These are phyloP conservation scores for Neurospora tetrasperma DNA, from an alignment of 495 filamentous ascomycete species.

Conservation along the genomic window DNA sequence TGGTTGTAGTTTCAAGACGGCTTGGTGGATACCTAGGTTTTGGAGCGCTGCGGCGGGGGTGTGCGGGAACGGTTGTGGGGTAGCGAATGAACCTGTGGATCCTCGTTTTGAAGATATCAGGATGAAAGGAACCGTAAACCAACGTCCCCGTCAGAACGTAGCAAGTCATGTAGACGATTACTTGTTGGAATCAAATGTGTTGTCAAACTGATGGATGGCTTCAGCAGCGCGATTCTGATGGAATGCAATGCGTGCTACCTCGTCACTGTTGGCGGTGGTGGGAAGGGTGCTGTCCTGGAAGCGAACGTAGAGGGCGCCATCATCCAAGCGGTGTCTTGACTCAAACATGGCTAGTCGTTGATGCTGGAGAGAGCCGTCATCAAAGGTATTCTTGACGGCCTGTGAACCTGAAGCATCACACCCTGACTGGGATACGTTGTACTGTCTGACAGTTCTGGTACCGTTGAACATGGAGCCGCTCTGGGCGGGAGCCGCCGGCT, in stretches of 20 bases:
- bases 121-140: neutral
- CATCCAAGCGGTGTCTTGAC: neutral
- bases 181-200: neutral
- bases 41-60: neutral
- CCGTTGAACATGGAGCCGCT: neutral
- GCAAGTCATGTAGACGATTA: fast-evolving
- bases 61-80: neutral
- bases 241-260: neutral
- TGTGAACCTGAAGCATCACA: neutral
- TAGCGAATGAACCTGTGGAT: neutral
- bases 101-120: neutral
- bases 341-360: neutral
- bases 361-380: neutral
- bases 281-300: neutral
- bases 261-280: neutral
- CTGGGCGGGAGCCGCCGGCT: neutral
- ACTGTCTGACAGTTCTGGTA: neutral
- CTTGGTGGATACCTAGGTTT: neutral
- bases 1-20: neutral
- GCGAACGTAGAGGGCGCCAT: neutral
- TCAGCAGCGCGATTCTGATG: neutral
- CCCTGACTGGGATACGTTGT: neutral
- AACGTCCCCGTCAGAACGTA: neutral
- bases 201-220: neutral
- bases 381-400: neutral